Evolutionary conservation across 768 basidiomycete genomes (phyloP), one percentile per base, ranked within the genome.

Genomic region (Leccinellum rugosiceps): DNA sequence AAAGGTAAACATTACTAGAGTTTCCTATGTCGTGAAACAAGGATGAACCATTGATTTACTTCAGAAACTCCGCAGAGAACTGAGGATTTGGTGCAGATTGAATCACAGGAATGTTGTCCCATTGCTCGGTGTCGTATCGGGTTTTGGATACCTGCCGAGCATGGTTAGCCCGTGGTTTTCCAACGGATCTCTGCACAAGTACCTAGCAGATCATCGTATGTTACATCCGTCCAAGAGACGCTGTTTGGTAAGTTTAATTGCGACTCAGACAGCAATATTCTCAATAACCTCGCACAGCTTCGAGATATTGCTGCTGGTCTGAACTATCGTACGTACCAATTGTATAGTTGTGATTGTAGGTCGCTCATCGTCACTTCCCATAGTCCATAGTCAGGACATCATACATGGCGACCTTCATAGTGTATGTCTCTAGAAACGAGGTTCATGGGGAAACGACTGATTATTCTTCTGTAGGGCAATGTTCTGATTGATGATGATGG

Each of bases 401-500:
- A 50, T 73, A 2, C 76, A 77, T 52, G 74, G 73, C 9, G 74
- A 78, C 55, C 63, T 77, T 11, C 71, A 76, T 50, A 75, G 72
- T 1, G 73, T 75, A 57, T 14, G 70, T 23, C 26, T 15, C 32
- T 21, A n/a, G 10, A 41, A 30, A n/a, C 19, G 7, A 8, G 3
- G 2, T 32, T 52, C 23, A n/a, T 5, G n/a, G 38, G 38, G 1
- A 23, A 14, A 31, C 17, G 7, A 34, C 32, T 56, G 34, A 54
- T 10, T 21, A 15, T 41, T 44, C 43, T 14, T 45, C 15, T 10
- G 21, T 28, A 70, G 70, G 68, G 52, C 15, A 82, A 83, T 57
- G 75, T 83, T 50, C 69, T 83, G 25, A 72, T 83, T 13, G 73
- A 74, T 8, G 71, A 68, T 6, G 32, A 68, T 4, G 71, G 72